Percentiles rank a stretch among this genome's conserved stretches.
These are phyloP conservation scores for Aethionema arabicum DNA, from an alignment of 345 rosid genomes.

Conservation along the genomic window DNA sequence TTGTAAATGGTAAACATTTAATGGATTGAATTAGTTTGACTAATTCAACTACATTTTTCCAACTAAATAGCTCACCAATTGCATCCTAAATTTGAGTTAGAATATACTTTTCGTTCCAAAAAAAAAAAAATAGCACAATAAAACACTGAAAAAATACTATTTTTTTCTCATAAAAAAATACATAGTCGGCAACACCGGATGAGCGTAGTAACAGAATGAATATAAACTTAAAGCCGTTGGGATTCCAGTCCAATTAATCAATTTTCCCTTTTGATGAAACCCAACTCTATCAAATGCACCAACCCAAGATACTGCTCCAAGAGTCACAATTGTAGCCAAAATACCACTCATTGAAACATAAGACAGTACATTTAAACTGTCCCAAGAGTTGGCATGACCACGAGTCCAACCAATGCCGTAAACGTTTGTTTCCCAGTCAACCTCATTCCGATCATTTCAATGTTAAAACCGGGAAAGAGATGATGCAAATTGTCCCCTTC, in stretches of 20 bases:
- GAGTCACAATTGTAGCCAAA: constrained; percentile 37
- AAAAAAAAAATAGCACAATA: not conserved
- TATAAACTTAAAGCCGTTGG: constrained; percentile 48
- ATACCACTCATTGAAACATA: constrained; percentile 55
- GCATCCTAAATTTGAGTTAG: not conserved
- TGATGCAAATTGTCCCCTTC: constrained; percentile 52
- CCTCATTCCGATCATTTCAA: constrained; percentile 31
- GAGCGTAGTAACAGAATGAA: constrained; percentile 51
- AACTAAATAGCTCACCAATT: too few relatives aligned
- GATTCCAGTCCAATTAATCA: constrained; percentile 39
- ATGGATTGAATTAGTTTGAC: too few relatives aligned
- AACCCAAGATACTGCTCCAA: constrained; percentile 43
- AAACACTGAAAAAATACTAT: constrained; percentile 44
- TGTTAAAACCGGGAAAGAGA: constrained; percentile 38
- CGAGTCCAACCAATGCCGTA: constrained; percentile 31
- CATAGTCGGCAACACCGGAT: constrained; percentile 45
- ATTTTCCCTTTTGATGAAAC: constrained; percentile 39
- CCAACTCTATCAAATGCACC: constrained; percentile 36
- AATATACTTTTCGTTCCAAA: not conserved
- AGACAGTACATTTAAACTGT: constrained; percentile 38
- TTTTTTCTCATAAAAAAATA: constrained; percentile 48
- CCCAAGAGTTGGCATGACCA: constrained; percentile 46
- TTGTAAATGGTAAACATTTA: too few relatives aligned
- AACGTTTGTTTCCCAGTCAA: constrained; percentile 39
- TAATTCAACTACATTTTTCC: too few relatives aligned